Percentiles rank a stretch among this genome's conserved stretches.
These are phyloP conservation scores for Carpinus viminea DNA, from an alignment of 306 rosid genomes.

Conservation along the genomic window DNA sequence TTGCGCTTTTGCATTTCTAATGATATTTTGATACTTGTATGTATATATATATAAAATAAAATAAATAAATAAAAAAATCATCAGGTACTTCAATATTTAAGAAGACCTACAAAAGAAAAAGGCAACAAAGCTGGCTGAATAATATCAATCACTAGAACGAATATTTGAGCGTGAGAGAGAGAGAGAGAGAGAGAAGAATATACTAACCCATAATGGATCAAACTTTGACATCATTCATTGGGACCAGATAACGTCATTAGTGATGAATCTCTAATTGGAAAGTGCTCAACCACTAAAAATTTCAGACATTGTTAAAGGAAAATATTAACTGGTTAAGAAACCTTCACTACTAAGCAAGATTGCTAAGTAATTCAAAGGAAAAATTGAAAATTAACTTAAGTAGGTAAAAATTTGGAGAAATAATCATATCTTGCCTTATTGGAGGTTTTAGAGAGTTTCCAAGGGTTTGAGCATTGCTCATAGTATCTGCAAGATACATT, in stretches of 20 bases:
- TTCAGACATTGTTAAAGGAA: neutral
- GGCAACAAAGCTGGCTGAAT: neutral
- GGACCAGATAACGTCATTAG: neutral
- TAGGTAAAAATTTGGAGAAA: neutral
- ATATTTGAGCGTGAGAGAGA: neutral
- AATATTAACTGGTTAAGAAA: neutral
- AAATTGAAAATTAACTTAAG: neutral
- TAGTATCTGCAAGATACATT: neutral
- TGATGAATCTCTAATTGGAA: neutral
- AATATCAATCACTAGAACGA: neutral
- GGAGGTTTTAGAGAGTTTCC: neutral
- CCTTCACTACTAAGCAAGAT: neutral
- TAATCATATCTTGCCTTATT: neutral
- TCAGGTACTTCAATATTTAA: neutral
- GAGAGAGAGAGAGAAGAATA: neutral
- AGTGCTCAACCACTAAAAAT: neutral
- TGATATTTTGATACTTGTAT: too few species aligned
- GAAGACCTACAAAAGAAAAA: neutral
- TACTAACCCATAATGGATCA: neutral
- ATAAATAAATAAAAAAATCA: too few species aligned
- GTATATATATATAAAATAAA: too few species aligned
- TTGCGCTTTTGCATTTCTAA: too few species aligned
- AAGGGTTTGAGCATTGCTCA: neutral
- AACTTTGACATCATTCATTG: neutral
- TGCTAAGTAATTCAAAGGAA: neutral